Conservation (phyloP, 2,329 filamentous ascomycete species). For the Talaromyces islandicus region DNA sequence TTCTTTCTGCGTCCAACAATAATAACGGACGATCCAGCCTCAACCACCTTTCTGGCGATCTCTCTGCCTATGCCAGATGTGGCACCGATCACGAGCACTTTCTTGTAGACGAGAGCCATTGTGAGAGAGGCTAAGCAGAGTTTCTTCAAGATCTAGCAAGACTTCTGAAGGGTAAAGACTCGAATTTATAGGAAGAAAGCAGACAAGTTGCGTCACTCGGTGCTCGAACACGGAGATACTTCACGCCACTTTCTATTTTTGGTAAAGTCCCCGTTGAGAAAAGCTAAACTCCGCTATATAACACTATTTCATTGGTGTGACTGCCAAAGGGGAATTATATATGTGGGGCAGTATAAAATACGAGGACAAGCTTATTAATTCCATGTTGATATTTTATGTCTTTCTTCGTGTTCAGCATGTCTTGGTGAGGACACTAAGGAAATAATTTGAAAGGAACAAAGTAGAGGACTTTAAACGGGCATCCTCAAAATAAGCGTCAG, state of each 20-base stretch:
- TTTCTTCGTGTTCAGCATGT: too few species aligned
- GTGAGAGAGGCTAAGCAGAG: neutral
- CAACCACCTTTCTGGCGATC: conserved; percentile 43
- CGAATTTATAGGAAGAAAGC: neutral
- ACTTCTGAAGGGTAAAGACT: neutral
- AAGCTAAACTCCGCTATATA: neutral
- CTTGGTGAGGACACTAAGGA: too few species aligned
- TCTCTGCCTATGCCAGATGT: conserved; percentile 47
- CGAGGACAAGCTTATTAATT: too few species aligned
- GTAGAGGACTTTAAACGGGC: too few species aligned
- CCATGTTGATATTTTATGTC: too few species aligned
- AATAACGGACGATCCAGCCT: conserved; percentile 48
- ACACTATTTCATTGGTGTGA: neutral
- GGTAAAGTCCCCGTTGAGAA: neutral
- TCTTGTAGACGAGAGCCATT: conserved; percentile 53
- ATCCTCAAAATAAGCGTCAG: too few species aligned
- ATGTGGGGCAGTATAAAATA: too few species aligned
- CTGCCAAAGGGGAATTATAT: neutral
- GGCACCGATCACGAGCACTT: conserved; percentile 50
- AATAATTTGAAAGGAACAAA: too few species aligned
- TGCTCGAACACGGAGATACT: neutral
- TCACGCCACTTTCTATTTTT: neutral
- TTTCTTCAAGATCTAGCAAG: neutral
- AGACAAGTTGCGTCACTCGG: neutral
- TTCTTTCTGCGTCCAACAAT: conserved; percentile 51